Evolutionary conservation across 495 filamentous ascomycete genomes (phyloP).

Genomic region (Penicillium waksmanii): DNA sequence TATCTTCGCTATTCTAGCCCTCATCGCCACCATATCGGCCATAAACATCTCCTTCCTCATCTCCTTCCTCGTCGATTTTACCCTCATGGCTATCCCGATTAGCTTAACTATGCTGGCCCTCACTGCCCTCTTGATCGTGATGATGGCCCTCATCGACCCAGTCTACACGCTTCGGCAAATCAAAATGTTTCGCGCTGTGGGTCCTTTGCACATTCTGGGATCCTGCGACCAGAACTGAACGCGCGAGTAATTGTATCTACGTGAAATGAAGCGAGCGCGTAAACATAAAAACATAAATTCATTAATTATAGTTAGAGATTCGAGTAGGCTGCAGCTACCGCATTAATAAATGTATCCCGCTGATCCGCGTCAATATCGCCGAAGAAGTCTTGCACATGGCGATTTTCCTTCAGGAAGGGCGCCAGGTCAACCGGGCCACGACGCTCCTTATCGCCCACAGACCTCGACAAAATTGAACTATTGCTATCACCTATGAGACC

Average conservation of each 20-base stretch:
- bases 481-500: conserved; percentile 5
- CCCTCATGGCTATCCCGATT: too few relatives aligned
- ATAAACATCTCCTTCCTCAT: too few relatives aligned
- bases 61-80: too few relatives aligned
- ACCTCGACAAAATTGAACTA: not conserved
- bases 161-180: not conserved
- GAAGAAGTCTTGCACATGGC: conserved; percentile 21
- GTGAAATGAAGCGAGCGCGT: too few relatives aligned
- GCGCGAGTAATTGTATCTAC: too few relatives aligned
- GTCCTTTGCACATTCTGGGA: not conserved
- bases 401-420: conserved; percentile 16
- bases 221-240: too few relatives aligned
- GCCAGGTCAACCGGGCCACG: conserved; percentile 12
- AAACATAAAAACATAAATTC: conserved; percentile 4
- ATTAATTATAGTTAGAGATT: conserved; percentile 13
- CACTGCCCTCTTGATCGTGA: too few relatives aligned
- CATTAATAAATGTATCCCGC: conserved; percentile 24
- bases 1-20: too few relatives aligned
- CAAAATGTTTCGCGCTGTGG: not conserved
- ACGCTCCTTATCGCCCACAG: not conserved
- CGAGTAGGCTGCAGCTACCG: conserved; percentile 5
- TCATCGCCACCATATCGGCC: too few relatives aligned
- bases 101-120: too few relatives aligned
- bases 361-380: conserved; percentile 17
- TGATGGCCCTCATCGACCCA: too few relatives aligned